A percentile compares a stretch with the other conserved stretches of the same genome.
Conservation (phyloP, 352 stramenopile genomes). For the Phytopythium litorale region DNA sequence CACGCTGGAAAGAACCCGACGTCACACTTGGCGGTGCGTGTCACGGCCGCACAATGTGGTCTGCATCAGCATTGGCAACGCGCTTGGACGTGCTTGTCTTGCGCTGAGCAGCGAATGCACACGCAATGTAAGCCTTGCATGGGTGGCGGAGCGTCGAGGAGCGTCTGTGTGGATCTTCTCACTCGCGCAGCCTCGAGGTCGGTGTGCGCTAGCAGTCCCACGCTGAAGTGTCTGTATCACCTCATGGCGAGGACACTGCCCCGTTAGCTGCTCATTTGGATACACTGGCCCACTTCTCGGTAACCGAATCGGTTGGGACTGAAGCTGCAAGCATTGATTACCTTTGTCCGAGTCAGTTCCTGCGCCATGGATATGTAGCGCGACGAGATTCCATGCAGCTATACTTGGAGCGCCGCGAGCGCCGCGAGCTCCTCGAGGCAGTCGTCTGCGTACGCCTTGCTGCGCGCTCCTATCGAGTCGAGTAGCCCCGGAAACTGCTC, state of each 20-base stretch:
- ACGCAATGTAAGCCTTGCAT: background rate
- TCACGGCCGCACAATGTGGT: conserved; percentile 6
- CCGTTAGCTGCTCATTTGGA: background rate
- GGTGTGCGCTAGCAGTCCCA: background rate
- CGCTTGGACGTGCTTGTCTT: background rate
- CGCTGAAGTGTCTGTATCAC: background rate
- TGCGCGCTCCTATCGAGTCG: background rate
- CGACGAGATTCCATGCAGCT: background rate
- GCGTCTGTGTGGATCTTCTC: background rate
- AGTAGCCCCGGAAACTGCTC: background rate
- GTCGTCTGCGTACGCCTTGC: background rate
- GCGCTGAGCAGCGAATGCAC: too few species aligned
- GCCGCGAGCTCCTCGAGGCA: background rate
- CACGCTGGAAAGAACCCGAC: background rate
- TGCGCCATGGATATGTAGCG: too few species aligned
- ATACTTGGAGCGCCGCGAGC: background rate
- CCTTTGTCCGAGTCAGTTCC: too few species aligned
- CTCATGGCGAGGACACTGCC: background rate
- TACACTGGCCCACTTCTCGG: background rate
- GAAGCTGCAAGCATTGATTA: too few species aligned
- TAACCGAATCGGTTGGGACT: background rate
- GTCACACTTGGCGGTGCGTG: conserved; percentile 2
- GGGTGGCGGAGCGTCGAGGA: background rate
- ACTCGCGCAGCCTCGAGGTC: background rate
- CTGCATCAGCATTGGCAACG: conserved; percentile 2